Evolutionary conservation across 768 basidiomycete species (phyloP).

Genomic region (Daedalea quercina): DNA sequence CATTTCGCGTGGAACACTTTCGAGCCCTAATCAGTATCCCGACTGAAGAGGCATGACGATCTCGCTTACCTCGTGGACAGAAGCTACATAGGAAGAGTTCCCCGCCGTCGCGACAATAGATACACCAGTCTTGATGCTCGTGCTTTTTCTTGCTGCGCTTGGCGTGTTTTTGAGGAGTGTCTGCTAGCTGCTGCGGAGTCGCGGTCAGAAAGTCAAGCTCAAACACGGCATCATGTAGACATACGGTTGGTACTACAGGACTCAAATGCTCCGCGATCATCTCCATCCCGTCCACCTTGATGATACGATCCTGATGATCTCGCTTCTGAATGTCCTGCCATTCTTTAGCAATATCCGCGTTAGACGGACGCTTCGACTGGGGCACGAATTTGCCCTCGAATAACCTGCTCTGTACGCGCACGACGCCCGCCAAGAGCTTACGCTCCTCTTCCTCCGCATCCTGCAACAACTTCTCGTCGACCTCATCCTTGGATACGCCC

Average conservation of each 20-base stretch:
- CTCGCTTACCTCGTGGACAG: constrained; percentile 48
- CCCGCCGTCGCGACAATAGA: constrained; percentile 54
- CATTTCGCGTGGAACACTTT: constrained; percentile 51
- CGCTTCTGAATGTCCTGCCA: constrained; percentile 43
- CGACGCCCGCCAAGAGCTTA: constrained; percentile 44
- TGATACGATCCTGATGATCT: constrained; percentile 32
- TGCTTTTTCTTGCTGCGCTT: constrained; percentile 32
- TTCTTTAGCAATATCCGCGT: constrained; percentile 37
- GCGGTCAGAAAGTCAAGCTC: background rate
- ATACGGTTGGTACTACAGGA: constrained; percentile 19
- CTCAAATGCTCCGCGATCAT: constrained; percentile 25
- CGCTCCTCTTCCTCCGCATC: constrained; percentile 51
- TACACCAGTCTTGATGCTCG: constrained; percentile 54
- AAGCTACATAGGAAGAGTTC: constrained; percentile 38
- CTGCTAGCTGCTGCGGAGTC: constrained; percentile 4
- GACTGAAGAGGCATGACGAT: background rate
- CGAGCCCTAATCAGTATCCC: background rate
- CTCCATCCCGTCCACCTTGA: constrained; percentile 31
- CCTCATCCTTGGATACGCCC: constrained; percentile 12
- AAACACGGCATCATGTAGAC: constrained; percentile 1
- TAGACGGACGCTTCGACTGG: constrained; percentile 21
- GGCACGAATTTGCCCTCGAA: constrained; percentile 44
- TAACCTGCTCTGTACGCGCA: constrained; percentile 49
- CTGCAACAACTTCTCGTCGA: constrained; percentile 24
- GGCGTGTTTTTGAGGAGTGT: constrained; percentile 10